Percentiles rank a stretch among this genome's conserved stretches.
These are phyloP conservation scores for Talaromyces sp. DNA, from an alignment of 2,329 filamentous ascomycete species.

Conservation along the genomic window DNA sequence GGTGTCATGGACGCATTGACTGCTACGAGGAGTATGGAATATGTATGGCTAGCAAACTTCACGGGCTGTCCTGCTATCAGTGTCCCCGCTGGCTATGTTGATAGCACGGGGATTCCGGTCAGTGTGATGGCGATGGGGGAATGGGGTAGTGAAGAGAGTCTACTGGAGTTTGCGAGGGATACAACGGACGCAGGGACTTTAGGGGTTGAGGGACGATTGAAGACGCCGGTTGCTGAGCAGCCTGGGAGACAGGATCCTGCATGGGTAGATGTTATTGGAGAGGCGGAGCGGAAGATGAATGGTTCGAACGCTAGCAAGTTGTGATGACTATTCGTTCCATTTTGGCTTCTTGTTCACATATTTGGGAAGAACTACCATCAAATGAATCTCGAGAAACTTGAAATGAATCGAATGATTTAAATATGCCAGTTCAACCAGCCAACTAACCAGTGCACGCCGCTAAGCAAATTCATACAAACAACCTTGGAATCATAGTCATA, in stretches of 20 bases:
- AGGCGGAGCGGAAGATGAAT: slow-evolving; percentile 18
- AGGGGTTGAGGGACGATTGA: slow-evolving; percentile 21
- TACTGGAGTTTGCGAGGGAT: slow-evolving; percentile 51
- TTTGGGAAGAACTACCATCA: no score
- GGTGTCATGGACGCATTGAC: slow-evolving; percentile 70
- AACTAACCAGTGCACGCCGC: neutral
- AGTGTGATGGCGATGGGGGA: slow-evolving; percentile 52
- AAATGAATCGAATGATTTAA: neutral
- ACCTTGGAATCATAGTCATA: neutral
- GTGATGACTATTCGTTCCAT: neutral
- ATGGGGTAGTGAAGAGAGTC: slow-evolving; percentile 50
- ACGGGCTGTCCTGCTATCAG: slow-evolving; percentile 70
- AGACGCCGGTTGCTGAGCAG: slow-evolving; percentile 21
- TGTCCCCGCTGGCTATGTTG: slow-evolving; percentile 67
- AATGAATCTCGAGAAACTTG: no score
- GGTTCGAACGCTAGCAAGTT: slow-evolving; percentile 7
- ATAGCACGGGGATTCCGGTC: slow-evolving; percentile 43
- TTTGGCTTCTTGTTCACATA: no score
- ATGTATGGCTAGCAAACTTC: slow-evolving; percentile 79
- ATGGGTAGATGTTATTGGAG: slow-evolving; percentile 38
- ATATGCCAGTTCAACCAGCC: no score
- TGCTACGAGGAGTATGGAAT: slow-evolving; percentile 75
- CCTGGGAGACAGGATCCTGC: slow-evolving; percentile 9
- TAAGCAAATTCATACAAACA: neutral
- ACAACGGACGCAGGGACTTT: neutral